phyloP scores from a whole-genome alignment of 78 protist species.

The Cavenderia fasciculata region DNA sequence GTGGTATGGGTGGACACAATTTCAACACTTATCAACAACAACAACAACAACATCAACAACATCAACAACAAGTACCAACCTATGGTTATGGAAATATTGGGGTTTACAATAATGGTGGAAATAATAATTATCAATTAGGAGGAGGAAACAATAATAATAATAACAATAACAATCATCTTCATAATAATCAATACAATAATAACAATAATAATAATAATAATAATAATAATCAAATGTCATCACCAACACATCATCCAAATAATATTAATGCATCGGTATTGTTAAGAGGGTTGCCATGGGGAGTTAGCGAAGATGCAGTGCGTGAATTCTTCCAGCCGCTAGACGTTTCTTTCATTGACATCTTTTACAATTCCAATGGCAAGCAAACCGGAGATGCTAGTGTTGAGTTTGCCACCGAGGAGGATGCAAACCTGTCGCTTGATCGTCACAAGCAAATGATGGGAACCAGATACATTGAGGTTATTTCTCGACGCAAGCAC shows the following conservation, averaged over 20 bases:
- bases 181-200: no score
- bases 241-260: not conserved
- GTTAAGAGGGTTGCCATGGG: slow-evolving; percentile 9
- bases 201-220: no score
- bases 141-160: no score
- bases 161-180: no score
- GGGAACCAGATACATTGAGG: slow-evolving; percentile 9
- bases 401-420: slow-evolving; percentile 1
- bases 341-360: not conserved
- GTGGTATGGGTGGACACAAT: not conserved
- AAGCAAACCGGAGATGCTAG: slow-evolving; percentile 5
- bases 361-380: not conserved
- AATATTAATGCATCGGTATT: not conserved
- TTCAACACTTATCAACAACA: not conserved
- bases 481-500: no score
- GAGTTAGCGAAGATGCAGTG: not conserved
- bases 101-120: not conserved
- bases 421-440: not conserved
- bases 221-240: no score
- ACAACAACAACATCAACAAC: not conserved
- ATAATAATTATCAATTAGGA: no score
- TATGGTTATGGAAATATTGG: not conserved
- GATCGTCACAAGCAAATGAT: slow-evolving; percentile 9
- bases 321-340: slow-evolving; percentile 1
- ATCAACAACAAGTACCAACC: not conserved